Evolutionary conservation across 805 yeast species (phyloP).

Genomic region (Lipomyces yamadae): DNA sequence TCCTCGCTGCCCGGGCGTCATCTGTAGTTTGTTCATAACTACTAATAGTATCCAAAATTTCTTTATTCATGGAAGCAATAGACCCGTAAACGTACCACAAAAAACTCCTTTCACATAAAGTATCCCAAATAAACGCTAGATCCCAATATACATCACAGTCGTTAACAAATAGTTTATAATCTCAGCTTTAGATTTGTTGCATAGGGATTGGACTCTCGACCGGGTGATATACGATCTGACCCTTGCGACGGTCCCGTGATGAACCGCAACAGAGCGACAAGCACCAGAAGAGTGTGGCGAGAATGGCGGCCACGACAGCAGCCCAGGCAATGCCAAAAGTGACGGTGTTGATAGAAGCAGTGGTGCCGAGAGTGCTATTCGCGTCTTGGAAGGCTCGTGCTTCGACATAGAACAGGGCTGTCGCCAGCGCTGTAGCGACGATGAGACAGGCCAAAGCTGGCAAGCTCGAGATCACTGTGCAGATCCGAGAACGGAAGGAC

Average conservation of each 20-base stretch:
- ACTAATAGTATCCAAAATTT: not conserved
- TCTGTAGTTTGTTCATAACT: no score
- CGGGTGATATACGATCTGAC: constrained; percentile 29
- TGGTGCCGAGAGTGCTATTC: constrained; percentile 57
- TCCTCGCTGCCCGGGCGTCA: no score
- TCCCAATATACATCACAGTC: not conserved
- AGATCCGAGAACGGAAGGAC: constrained; percentile 53
- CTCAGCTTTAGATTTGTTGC: not conserved
- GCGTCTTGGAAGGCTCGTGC: constrained; percentile 58
- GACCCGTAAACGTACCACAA: not conserved
- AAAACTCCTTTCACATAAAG: not conserved
- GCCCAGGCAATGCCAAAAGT: constrained; percentile 72
- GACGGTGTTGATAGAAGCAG: constrained; percentile 54
- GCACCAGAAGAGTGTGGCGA: constrained; percentile 52
- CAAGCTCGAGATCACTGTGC: constrained; percentile 54
- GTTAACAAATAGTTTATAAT: not conserved
- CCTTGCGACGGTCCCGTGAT: constrained; percentile 33
- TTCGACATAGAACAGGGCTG: constrained; percentile 63
- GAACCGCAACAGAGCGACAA: constrained; percentile 53
- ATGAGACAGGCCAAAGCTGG: constrained; percentile 48
- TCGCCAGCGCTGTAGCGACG: constrained; percentile 59
- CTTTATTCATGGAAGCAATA: not conserved
- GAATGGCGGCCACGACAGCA: constrained; percentile 55
- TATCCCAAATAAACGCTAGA: not conserved
- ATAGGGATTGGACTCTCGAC: constrained; percentile 21